phyloP scores from a whole-genome alignment of 192 early-diverging fungal genomes.

The Coemansia sp. region DNA sequence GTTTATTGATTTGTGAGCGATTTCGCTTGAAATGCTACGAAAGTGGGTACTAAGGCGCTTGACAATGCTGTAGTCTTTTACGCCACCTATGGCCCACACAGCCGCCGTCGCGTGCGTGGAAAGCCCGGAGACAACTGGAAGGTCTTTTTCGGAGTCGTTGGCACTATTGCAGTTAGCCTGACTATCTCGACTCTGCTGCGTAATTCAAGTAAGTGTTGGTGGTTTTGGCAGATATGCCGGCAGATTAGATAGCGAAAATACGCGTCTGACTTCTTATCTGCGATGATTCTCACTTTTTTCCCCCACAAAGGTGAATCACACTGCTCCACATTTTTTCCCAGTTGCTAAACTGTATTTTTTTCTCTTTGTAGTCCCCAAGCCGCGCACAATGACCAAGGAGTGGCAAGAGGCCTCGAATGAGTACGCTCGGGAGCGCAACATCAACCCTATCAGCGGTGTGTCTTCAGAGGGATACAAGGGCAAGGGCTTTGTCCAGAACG shows the following conservation, averaged over 20 bases:
- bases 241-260: slow-evolving; percentile 2
- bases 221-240: background rate
- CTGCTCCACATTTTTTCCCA: slow-evolving; percentile 7
- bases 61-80: slow-evolving; percentile 67
- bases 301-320: background rate
- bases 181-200: slow-evolving; percentile 64
- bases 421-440: slow-evolving; percentile 64
- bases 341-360: background rate
- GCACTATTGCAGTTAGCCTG: slow-evolving; percentile 54
- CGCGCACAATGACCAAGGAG: slow-evolving; percentile 70
- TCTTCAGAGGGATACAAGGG: slow-evolving; percentile 78
- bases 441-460: slow-evolving; percentile 75
- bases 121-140: slow-evolving; percentile 70
- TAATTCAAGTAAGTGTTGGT: slow-evolving; percentile 35
- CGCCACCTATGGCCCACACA: slow-evolving; percentile 94
- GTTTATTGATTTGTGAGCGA: background rate
- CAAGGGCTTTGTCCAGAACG: slow-evolving; percentile 62
- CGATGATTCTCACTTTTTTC: background rate
- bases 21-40: no score
- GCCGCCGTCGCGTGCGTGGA: slow-evolving; percentile 71
- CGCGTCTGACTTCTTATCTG: slow-evolving; percentile 6
- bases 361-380: slow-evolving; percentile 57
- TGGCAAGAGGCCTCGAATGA: slow-evolving; percentile 84
- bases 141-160: slow-evolving; percentile 63
- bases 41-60: no score